Conservation (phyloP, 2,329 filamentous ascomycete genomes). For the Ustulina deusta region DNA sequence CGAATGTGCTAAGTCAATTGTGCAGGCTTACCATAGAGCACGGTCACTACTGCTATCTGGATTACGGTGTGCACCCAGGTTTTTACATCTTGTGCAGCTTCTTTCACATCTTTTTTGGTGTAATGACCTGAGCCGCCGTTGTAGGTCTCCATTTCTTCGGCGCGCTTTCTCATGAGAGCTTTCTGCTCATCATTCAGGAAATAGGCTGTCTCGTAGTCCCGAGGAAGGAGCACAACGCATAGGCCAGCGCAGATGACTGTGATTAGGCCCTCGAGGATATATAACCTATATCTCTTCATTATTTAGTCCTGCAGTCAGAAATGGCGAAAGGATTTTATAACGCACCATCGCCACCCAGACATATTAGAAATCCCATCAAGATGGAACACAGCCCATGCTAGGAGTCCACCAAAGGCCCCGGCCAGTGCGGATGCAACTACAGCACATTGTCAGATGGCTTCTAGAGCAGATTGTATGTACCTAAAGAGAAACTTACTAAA, state of each 20-base stretch:
- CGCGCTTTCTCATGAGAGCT: constrained; percentile 41
- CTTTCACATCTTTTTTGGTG: constrained; percentile 42
- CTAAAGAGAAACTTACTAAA: constrained; percentile 37
- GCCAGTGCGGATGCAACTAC: constrained; percentile 46
- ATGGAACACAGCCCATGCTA: constrained; percentile 45
- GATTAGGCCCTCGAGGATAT: constrained; percentile 44
- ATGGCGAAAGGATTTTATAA: background rate
- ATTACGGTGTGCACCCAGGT: constrained; percentile 49
- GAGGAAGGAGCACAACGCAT: constrained; percentile 38
- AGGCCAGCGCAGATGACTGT: constrained; percentile 37
- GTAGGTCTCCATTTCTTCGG: constrained; percentile 44
- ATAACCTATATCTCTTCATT: constrained; percentile 31
- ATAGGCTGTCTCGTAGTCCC: constrained; percentile 41
- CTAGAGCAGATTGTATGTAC: background rate
- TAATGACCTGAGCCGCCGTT: constrained; percentile 44
- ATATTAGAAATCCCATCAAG: constrained; percentile 48
- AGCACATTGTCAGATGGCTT: constrained; percentile 3
- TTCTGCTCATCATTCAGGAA: constrained; percentile 42
- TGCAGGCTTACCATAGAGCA: constrained; percentile 50
- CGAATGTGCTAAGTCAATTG: background rate
- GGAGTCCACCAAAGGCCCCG: constrained; percentile 47
- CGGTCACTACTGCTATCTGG: constrained; percentile 56
- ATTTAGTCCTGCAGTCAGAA: background rate
- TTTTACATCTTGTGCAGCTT: constrained; percentile 46
- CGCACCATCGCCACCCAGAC: constrained; percentile 48